Percentiles rank a stretch among this genome's conserved stretches.
Evolutionary conservation across 139 green algal species (phyloP).

Genomic region (Chlorokybus atmophyticus): DNA sequence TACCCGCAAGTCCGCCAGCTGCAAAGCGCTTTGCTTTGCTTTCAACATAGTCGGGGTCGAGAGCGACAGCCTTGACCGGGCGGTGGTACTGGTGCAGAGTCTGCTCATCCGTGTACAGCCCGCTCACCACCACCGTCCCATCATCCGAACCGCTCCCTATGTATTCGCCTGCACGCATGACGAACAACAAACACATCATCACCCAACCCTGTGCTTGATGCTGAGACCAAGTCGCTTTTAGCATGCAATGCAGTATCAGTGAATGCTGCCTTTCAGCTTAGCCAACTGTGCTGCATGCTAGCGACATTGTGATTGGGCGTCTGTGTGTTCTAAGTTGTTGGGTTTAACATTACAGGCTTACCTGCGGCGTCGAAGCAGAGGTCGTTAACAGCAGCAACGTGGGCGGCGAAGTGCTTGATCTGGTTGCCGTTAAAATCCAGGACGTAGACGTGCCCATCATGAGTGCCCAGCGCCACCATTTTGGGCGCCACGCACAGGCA

Average conservation of each 20-base stretch:
- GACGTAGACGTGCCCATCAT: constrained; percentile 52
- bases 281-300: too few relatives aligned
- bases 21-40: constrained; percentile 61
- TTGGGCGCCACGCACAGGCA: constrained; percentile 66
- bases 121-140: constrained; percentile 47
- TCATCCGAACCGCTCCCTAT: constrained; percentile 64
- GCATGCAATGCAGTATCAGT: too few relatives aligned
- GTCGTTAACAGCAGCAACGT: constrained; percentile 50
- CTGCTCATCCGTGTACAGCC: too few relatives aligned
- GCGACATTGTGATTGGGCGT: too few relatives aligned
- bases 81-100: too few relatives aligned
- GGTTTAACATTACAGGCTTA: too few relatives aligned
- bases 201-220: too few relatives aligned
- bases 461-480: constrained; percentile 65
- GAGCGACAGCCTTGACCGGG: constrained; percentile 54
- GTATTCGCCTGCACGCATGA: too few relatives aligned
- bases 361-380: constrained; percentile 59
- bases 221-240: too few relatives aligned
- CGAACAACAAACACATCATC: too few relatives aligned
- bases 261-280: too few relatives aligned
- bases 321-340: too few relatives aligned
- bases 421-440: constrained; percentile 72
- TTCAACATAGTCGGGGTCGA: constrained; percentile 62
- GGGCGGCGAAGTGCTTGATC: not conserved
- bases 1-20: constrained; percentile 43